Evolutionary conservation across 257 asterid species (phyloP).

Genomic region (Parsonsia alboflavescens): DNA sequence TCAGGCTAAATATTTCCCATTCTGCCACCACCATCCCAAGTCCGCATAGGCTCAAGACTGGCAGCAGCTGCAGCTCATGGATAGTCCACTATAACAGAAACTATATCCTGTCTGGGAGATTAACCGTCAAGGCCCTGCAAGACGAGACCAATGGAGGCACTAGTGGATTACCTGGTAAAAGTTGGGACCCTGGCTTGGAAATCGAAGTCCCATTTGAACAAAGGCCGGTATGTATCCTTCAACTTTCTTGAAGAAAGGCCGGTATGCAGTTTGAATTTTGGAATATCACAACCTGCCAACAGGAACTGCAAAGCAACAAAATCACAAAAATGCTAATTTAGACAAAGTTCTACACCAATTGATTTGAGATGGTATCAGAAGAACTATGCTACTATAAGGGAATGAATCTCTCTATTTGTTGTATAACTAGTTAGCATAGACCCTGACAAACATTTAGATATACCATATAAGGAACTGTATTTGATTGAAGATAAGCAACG

Average conservation of each 20-base stretch:
- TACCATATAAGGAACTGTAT: neutral
- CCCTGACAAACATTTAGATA: neutral
- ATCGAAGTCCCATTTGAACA: conserved; percentile 81
- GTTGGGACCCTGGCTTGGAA: conserved; percentile 88
- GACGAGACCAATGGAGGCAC: conserved; percentile 57
- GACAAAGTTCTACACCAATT: neutral
- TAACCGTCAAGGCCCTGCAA: conserved; percentile 53
- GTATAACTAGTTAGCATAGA: neutral
- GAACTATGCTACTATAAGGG: too few relatives aligned
- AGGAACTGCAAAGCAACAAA: neutral
- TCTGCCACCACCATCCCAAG: conserved; percentile 35
- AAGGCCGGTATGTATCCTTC: conserved; percentile 51
- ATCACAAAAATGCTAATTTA: neutral
- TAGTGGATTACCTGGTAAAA: conserved; percentile 54
- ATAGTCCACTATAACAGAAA: conserved; percentile 25
- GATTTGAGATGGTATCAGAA: neutral
- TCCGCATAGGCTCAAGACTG: conserved; percentile 21
- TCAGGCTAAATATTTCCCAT: conserved; percentile 36
- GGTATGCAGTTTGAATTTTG: neutral
- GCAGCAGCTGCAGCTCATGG: conserved; percentile 30
- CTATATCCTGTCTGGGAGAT: conserved; percentile 22
- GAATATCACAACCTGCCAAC: neutral
- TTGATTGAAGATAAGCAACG: neutral
- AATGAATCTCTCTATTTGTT: neutral
- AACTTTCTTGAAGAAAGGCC: conserved; percentile 6